Percentiles rank a stretch among this genome's conserved stretches.
Evolutionary conservation across 306 rosid genomes (phyloP).

Genomic region (Glycine tomentella): DNA sequence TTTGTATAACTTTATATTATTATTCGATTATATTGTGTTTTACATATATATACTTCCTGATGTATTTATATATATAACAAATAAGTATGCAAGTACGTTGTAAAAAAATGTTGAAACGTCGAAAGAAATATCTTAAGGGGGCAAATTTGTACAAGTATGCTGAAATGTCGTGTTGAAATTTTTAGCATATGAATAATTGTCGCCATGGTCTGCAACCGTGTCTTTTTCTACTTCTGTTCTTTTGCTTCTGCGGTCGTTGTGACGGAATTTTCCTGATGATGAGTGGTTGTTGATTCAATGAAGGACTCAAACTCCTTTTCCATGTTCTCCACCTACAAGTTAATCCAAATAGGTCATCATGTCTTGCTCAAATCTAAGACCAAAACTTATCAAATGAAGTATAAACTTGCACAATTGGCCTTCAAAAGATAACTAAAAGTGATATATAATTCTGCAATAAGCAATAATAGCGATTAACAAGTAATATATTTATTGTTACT

Average conservation of each 20-base stretch:
- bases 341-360: neutral
- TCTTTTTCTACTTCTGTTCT: constrained; percentile 23
- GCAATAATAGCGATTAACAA: neutral
- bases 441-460: neutral
- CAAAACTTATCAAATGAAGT: neutral
- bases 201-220: neutral
- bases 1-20: too few relatives aligned
- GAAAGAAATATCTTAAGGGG: too few relatives aligned
- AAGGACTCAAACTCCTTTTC: constrained; percentile 49
- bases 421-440: neutral
- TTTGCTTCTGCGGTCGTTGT: neutral
- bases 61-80: too few relatives aligned
- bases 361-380: neutral
- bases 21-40: too few relatives aligned
- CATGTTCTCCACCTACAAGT: constrained; percentile 56
- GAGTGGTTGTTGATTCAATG: constrained; percentile 37
- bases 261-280: neutral
- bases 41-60: too few relatives aligned
- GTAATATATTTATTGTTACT: neutral
- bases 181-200: neutral
- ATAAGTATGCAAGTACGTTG: too few relatives aligned
- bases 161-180: neutral
- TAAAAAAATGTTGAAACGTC: too few relatives aligned
- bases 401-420: neutral
- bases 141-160: too few relatives aligned